Evolutionary conservation across 768 basidiomycete species (phyloP).

Genomic region (Galerina sulciceps): DNA sequence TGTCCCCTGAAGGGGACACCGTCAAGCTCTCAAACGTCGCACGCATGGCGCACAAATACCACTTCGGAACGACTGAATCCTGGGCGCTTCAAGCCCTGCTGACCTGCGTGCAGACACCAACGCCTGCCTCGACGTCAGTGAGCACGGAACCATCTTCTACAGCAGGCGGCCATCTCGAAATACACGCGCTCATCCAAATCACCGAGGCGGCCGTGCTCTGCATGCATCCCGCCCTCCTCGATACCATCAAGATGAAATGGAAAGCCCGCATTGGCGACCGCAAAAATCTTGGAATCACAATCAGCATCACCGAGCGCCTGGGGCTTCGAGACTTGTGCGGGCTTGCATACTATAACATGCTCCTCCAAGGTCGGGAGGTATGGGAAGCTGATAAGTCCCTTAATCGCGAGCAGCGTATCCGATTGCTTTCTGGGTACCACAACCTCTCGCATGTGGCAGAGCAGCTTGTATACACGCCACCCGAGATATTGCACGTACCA

Average conservation of each 20-base stretch:
- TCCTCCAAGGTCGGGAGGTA: constrained; percentile 50
- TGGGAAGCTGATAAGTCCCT: constrained; percentile 54
- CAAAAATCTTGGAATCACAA: constrained; percentile 43
- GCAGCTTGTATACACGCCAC: constrained; percentile 44
- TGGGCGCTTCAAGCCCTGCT: constrained; percentile 48
- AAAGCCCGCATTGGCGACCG: constrained; percentile 49
- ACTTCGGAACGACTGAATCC: constrained; percentile 50
- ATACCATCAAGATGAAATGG: constrained; percentile 46
- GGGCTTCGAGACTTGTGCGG: constrained; percentile 49
- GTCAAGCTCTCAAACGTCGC: constrained; percentile 49
- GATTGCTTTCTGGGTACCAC: constrained; percentile 57
- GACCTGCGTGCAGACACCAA: no score
- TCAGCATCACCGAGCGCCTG: constrained; percentile 52
- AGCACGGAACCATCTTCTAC: not conserved
- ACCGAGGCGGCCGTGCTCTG: constrained; percentile 58
- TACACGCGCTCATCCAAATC: constrained; percentile 45
- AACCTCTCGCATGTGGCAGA: constrained; percentile 49
- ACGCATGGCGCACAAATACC: constrained; percentile 60
- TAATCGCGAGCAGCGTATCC: constrained; percentile 51
- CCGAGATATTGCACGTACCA: constrained; percentile 43
- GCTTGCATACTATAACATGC: constrained; percentile 49
- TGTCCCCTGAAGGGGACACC: constrained; percentile 33
- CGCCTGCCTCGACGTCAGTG: no score
- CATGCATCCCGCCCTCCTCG: constrained; percentile 42
- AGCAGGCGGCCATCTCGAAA: constrained; percentile 1